Conservation (phyloP, 352 stramenopile genomes). For the Phytophthora agathidicida region DNA sequence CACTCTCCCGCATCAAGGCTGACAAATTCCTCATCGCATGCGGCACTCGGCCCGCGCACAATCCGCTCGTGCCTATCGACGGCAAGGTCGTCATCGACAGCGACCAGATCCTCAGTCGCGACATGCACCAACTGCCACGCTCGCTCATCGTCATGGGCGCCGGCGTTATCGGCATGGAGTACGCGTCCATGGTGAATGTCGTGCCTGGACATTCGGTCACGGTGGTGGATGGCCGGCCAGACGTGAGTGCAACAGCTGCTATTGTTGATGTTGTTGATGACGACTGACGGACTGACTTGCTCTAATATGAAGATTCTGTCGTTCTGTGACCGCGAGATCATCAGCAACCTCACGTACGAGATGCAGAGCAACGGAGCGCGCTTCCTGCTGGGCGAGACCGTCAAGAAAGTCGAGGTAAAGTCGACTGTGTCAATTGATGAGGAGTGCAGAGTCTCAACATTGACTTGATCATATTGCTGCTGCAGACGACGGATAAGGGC, state of each 20-base stretch:
- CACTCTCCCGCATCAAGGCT: conserved; percentile 54
- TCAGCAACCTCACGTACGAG: conserved; percentile 88
- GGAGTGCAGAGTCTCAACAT: too few relatives aligned
- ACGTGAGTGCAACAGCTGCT: conserved; percentile 39
- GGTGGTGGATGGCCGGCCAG: conserved; percentile 80
- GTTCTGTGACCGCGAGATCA: conserved; percentile 88
- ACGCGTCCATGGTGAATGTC: conserved; percentile 92
- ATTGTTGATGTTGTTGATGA: not conserved
- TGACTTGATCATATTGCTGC: conserved; percentile 2
- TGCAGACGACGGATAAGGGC: conserved; percentile 52
- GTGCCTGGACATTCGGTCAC: conserved; percentile 87
- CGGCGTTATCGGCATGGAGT: conserved; percentile 92
- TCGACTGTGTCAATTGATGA: too few relatives aligned
- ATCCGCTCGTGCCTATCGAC: conserved; percentile 79
- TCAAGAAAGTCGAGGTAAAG: conserved; percentile 71
- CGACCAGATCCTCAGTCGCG: conserved; percentile 77
- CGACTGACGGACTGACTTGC: not conserved
- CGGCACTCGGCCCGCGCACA: conserved; percentile 84
- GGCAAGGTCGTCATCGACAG: conserved; percentile 85
- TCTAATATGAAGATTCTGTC: conserved; percentile 62
- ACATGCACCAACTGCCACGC: conserved; percentile 71
- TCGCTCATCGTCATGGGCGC: conserved; percentile 85
- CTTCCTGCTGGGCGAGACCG: conserved; percentile 84
- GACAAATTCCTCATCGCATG: conserved; percentile 88
- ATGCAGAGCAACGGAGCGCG: conserved; percentile 90